Percentiles rank a stretch among this genome's conserved stretches.
phyloP scores from a whole-genome alignment of 768 basidiomycete species.

The Podaxis carcinomalis region DNA sequence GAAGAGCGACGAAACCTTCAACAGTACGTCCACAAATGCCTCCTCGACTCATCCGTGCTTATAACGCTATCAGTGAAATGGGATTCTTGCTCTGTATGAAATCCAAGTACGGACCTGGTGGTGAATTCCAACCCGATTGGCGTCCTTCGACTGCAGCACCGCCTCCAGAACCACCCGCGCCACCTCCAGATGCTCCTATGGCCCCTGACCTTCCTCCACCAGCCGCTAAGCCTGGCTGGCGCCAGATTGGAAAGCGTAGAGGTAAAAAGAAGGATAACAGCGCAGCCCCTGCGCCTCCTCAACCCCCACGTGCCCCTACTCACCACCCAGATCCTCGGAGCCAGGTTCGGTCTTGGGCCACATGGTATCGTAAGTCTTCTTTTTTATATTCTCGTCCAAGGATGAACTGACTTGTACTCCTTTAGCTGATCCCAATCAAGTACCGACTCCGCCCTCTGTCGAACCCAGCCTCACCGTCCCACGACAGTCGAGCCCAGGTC shows the following conservation, averaged over 20 bases:
- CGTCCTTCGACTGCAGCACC: constrained; percentile 37
- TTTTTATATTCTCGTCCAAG: not conserved
- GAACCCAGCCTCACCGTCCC: constrained; percentile 62
- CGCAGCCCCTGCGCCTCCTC: constrained; percentile 27
- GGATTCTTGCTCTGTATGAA: constrained; percentile 66
- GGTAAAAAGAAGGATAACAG: constrained; percentile 28
- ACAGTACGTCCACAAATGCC: constrained; percentile 48
- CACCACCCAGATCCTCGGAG: constrained; percentile 35
- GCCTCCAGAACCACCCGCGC: constrained; percentile 32
- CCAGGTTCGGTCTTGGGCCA: constrained; percentile 51
- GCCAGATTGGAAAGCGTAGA: constrained; percentile 7
- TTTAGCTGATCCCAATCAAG: constrained; percentile 53
- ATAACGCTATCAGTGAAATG: constrained; percentile 51
- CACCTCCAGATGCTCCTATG: constrained; percentile 29
- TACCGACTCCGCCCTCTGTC: constrained; percentile 57
- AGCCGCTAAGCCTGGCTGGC: constrained; percentile 8
- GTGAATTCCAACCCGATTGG: constrained; percentile 86
- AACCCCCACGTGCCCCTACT: constrained; percentile 31
- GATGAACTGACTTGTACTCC: not conserved
- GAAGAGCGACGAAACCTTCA: constrained; percentile 76
- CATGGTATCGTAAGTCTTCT: constrained; percentile 57
- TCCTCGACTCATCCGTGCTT: not conserved
- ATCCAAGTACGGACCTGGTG: constrained; percentile 79
- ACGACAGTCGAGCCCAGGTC: constrained; percentile 52
- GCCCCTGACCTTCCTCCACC: constrained; percentile 18